These are phyloP conservation scores for Verticillium isaacii DNA, from an alignment of 2,329 filamentous ascomycete genomes.

Conservation along the genomic window DNA sequence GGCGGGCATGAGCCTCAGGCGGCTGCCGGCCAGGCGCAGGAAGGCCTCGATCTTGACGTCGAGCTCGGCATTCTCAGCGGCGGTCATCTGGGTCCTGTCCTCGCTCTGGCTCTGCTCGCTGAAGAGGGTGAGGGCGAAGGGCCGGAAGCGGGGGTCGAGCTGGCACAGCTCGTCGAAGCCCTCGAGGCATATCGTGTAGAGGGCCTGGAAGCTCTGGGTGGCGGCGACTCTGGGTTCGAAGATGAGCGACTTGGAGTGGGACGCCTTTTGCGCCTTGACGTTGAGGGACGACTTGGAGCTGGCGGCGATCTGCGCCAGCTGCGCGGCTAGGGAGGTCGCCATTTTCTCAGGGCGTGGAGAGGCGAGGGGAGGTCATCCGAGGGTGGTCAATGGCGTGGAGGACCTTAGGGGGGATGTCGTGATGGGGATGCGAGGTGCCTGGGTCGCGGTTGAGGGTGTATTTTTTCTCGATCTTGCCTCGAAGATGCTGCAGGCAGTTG, in stretches of 20 bases:
- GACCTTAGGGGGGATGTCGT: slow-evolving; percentile 1
- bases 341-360: slow-evolving; percentile 39
- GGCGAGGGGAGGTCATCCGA: slow-evolving; percentile 9
- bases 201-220: slow-evolving; percentile 82
- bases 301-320: slow-evolving; percentile 87
- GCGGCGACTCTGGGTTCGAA: slow-evolving; percentile 84
- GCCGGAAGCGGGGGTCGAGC: slow-evolving; percentile 72
- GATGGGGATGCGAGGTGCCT: neutral
- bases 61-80: slow-evolving; percentile 75
- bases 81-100: slow-evolving; percentile 80
- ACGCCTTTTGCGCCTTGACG: slow-evolving; percentile 84
- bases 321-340: slow-evolving; percentile 83
- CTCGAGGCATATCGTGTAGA: slow-evolving; percentile 82
- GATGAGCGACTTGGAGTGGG: slow-evolving; percentile 91
- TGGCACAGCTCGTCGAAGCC: slow-evolving; percentile 89
- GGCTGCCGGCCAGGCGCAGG: slow-evolving; percentile 70
- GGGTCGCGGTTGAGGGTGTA: neutral
- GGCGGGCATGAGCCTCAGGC: slow-evolving; percentile 77
- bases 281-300: slow-evolving; percentile 88
- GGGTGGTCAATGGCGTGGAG: slow-evolving; percentile 14
- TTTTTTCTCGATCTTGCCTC: neutral
- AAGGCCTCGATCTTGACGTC: slow-evolving; percentile 77
- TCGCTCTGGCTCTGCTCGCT: slow-evolving; percentile 88
- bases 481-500: neutral
- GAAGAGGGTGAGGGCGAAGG: slow-evolving; percentile 77